These are phyloP conservation scores for Colletotrichum musae DNA, from an alignment of 2,329 filamentous ascomycete species.

Conservation along the genomic window DNA sequence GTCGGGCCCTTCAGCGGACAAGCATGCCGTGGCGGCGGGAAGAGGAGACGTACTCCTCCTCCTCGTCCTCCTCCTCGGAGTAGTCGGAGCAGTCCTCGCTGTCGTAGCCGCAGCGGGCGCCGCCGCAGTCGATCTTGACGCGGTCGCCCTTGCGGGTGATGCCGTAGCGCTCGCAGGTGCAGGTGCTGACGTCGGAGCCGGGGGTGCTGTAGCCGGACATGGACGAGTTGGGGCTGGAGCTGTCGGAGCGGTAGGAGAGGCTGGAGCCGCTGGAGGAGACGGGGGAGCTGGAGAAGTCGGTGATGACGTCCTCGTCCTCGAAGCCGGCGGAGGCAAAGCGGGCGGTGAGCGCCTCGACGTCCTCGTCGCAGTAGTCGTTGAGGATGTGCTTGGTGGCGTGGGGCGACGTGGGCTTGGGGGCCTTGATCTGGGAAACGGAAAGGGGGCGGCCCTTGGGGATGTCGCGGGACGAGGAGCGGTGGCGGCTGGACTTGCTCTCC, in stretches of 20 bases:
- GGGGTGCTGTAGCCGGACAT: conserved; percentile 85
- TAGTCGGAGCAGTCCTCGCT: conserved; percentile 75
- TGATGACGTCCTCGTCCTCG: conserved; percentile 70
- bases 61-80: conserved; percentile 71
- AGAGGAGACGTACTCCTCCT: conserved; percentile 55
- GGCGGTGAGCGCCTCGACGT: conserved; percentile 83
- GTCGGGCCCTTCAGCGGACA: conserved; percentile 55
- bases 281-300: conserved; percentile 70
- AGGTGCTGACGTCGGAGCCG: conserved; percentile 81
- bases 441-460: conserved; percentile 91
- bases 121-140: conserved; percentile 96
- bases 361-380: conserved; percentile 81
- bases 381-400: conserved; percentile 91
- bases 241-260: conserved; percentile 80
- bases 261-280: conserved; percentile 79
- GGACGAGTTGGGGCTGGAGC: conserved; percentile 80
- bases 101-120: conserved; percentile 87
- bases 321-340: conserved; percentile 77
- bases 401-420: conserved; percentile 90
- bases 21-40: conserved; percentile 77
- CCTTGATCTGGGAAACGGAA: conserved; percentile 89
- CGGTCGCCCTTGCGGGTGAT: conserved; percentile 94
- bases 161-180: conserved; percentile 96
- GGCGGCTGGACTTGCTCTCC: conserved; percentile 62
- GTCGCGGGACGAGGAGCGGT: conserved; percentile 68